Evolutionary conservation across 345 rosid genomes (phyloP).

Genomic region (rapeseed (Brassica napus)): DNA sequence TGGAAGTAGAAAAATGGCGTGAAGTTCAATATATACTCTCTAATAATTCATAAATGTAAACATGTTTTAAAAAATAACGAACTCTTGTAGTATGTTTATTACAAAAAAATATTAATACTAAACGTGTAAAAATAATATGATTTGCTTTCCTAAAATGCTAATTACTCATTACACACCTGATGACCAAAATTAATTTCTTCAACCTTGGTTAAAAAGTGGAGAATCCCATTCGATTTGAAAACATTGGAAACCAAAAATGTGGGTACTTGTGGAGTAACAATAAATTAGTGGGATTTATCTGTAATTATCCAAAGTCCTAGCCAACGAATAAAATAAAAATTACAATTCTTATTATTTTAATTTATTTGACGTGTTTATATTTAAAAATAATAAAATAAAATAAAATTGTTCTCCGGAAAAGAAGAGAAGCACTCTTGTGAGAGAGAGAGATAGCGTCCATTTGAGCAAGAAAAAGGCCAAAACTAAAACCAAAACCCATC

Average conservation of each 20-base stretch:
- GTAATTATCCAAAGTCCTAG: background rate
- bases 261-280: background rate
- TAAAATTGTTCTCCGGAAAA: background rate
- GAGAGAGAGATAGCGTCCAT: slow-evolving; percentile 29
- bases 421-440: slow-evolving; percentile 28
- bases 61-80: background rate
- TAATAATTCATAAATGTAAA: background rate
- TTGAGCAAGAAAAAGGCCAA: slow-evolving; percentile 19
- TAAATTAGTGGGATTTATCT: background rate
- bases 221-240: background rate
- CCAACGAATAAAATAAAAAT: slow-evolving; percentile 5
- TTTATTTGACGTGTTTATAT: background rate
- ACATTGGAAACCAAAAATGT: background rate
- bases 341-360: background rate
- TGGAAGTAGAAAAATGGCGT: background rate
- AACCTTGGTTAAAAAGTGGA: background rate
- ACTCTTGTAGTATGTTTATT: background rate
- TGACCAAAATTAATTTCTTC: background rate
- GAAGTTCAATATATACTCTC: background rate
- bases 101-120: background rate
- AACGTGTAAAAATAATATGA: background rate
- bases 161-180: background rate
- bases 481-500: slow-evolving; percentile 34
- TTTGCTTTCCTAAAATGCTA: background rate
- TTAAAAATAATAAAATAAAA: background rate